Base-by-base conservation (phyloP, 1,284 basidiomycete genomes). In the Mycena sp. region DNA sequence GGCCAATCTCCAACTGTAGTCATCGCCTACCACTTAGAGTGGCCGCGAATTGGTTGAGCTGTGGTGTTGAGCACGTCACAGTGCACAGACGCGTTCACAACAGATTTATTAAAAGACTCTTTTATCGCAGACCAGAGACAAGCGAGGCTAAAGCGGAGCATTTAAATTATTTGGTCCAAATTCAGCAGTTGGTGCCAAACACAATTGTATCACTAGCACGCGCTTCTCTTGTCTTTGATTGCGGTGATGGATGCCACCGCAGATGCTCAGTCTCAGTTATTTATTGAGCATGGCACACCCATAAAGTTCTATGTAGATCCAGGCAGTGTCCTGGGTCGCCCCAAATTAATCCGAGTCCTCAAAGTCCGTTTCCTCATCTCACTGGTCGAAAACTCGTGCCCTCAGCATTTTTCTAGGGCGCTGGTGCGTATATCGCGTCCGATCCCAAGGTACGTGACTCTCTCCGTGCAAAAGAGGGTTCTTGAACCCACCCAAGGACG, bases 401-500 rank as follows among this genome's bases (percentile, higher is more conserved):
- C 40, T 57, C 28, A 41, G 19, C 14, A 26, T 7, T 28, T 29
- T 19, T 44, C 9, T 16, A 61, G 63, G 53, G 38, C 25, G 40
- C 46, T n/a, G 63, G 63, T 23, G 63, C 49, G 4, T 43, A 37
- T 23, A 58, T 61, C 32, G 50, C 38, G 9, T 37, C 49, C 16
- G 49, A 65, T 58, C 63, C 63, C 21, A 65, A 54, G 49, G 63
- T 60, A 46, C 44, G 50, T 61, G 45, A 57, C 43, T 28, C 25
- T 37, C 14, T 19, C 29, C n/a, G 14, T 11, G 6, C 10, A 52
- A 14, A 23, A 41, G 26, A n/a, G 9, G n/a, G 29, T 37, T 14
- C 9, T 41, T 45, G 77, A 37, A 77, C 81, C 46, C 29, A 19
- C 5, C 9, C 26, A 29, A 66, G 65, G 32, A 23, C 29, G 83